Evolutionary conservation across 2,329 filamentous ascomycete genomes (phyloP).

Genomic region (Dothiorella sarmentorum): DNA sequence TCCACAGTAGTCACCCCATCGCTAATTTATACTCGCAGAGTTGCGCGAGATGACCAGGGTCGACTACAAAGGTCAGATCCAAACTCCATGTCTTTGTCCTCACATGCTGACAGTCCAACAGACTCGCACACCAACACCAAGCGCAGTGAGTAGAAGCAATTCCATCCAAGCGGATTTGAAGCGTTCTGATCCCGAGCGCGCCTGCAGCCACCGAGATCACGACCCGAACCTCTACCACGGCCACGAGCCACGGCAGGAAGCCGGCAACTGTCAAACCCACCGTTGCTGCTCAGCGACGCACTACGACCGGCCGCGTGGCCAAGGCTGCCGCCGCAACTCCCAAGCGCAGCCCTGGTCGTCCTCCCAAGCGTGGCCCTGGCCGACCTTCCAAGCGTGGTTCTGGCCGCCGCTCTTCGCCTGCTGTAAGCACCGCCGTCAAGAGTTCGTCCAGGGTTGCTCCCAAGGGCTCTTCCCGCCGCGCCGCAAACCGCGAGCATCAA

Average conservation of each 20-base stretch:
- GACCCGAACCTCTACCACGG: not conserved
- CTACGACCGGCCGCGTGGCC: not conserved
- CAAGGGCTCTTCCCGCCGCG: not conserved
- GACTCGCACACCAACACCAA: not conserved
- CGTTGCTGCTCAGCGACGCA: not conserved
- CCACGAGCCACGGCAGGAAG: not conserved
- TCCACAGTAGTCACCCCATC: not conserved
- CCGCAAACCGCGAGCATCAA: not conserved
- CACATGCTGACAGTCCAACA: not conserved
- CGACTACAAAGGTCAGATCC: constrained; percentile 2
- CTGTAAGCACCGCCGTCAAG: not conserved
- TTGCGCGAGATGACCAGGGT: not conserved
- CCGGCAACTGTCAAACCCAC: not conserved
- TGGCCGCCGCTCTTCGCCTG: not conserved
- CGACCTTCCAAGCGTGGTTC: not conserved
- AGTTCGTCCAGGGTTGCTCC: not conserved
- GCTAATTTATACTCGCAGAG: not conserved
- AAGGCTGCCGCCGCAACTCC: not conserved
- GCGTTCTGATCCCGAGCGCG: not conserved
- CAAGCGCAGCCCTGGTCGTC: not conserved
- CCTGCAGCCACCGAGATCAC: not conserved
- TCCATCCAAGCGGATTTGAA: no score
- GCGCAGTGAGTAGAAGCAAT: not conserved
- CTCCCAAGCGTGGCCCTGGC: not conserved
- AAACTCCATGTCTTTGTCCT: not conserved